Evolutionary conservation across 352 stramenopile genomes (phyloP).

Genomic region (Plasmopara halstedii): DNA sequence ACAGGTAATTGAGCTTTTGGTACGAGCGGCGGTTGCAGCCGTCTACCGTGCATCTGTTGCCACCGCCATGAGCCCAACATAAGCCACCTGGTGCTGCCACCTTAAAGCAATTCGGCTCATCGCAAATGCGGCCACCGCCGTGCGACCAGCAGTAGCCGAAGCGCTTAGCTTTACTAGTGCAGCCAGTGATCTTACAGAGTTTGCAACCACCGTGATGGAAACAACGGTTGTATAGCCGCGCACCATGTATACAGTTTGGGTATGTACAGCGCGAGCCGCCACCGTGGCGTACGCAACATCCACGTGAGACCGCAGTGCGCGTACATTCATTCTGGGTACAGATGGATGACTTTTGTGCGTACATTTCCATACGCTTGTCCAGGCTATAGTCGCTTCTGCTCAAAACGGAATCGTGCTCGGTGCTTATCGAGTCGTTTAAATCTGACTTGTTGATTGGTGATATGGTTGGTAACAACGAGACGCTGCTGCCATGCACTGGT

Average conservation of each 20-base stretch:
- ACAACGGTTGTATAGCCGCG: conserved; percentile 52
- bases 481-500: conserved; percentile 7
- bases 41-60: conserved; percentile 59
- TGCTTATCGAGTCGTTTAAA: conserved; percentile 14
- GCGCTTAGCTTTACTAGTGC: conserved; percentile 62
- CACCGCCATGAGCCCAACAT: conserved; percentile 63
- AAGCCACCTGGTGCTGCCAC: conserved; percentile 57
- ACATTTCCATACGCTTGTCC: conserved; percentile 56
- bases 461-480: conserved; percentile 28
- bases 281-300: conserved; percentile 45
- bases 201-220: conserved; percentile 64
- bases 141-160: conserved; percentile 69
- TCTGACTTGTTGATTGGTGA: conserved; percentile 41
- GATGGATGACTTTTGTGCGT: conserved; percentile 50
- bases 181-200: conserved; percentile 52
- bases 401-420: conserved; percentile 32
- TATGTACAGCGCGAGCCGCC: conserved; percentile 50
- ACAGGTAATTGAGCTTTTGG: conserved; percentile 61
- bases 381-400: conserved; percentile 45
- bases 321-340: conserved; percentile 47
- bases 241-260: conserved; percentile 49
- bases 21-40: conserved; percentile 66
- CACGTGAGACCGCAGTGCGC: conserved; percentile 42
- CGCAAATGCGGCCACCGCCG: conserved; percentile 57
- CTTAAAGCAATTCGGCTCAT: conserved; percentile 41